phyloP scores from a whole-genome alignment of 495 filamentous ascomycete species.

The Hypomontagnella monticulosa region DNA sequence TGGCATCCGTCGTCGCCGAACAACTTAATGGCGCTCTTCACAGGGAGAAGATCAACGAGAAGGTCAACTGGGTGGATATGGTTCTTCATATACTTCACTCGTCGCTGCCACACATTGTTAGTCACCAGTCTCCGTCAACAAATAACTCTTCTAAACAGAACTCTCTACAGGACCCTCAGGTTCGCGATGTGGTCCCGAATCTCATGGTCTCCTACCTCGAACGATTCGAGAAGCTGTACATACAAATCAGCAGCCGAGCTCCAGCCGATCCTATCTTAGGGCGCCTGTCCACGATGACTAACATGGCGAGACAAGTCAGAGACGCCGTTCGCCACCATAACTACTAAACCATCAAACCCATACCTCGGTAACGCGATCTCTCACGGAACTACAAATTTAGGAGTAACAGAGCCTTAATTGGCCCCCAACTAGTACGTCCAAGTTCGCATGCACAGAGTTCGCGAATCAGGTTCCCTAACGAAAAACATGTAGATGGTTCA shows the following conservation, averaged over 20 bases:
- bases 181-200: slow-evolving; percentile 74
- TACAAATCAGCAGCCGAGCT: slow-evolving; percentile 68
- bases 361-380: background rate
- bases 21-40: slow-evolving; percentile 70
- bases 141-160: slow-evolving; percentile 32
- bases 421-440: slow-evolving; percentile 3
- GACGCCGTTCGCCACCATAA: slow-evolving; percentile 3
- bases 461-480: background rate
- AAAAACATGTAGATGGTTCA: background rate
- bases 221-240: slow-evolving; percentile 75
- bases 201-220: slow-evolving; percentile 78
- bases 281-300: slow-evolving; percentile 41
- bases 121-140: slow-evolving; percentile 30
- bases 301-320: slow-evolving; percentile 35
- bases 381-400: background rate
- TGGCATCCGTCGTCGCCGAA: slow-evolving; percentile 80
- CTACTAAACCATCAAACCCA: slow-evolving; percentile 8
- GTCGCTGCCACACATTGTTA: slow-evolving; percentile 58
- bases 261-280: slow-evolving; percentile 63
- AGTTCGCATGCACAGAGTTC: background rate
- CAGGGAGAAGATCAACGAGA: slow-evolving; percentile 73
- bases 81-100: slow-evolving; percentile 64
- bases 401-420: background rate
- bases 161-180: slow-evolving; percentile 71
- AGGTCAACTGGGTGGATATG: slow-evolving; percentile 80